A percentile compares a stretch with the other conserved stretches of the same genome.
Evolutionary conservation across 2,329 filamentous ascomycete genomes (phyloP).

Genomic region (Nectriaceae sp.): DNA sequence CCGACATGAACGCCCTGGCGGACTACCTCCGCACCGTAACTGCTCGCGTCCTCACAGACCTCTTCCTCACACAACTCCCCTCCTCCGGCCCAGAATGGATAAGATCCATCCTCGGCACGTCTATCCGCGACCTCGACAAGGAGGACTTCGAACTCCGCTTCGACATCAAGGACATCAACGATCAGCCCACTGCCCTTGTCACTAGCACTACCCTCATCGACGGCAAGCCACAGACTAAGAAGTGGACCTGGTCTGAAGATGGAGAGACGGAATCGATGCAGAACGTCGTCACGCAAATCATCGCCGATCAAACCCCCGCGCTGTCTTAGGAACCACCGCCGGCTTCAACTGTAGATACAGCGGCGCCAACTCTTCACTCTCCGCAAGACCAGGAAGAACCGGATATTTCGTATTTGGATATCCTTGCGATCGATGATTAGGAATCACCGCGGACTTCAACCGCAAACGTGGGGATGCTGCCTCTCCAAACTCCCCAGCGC

Average conservation of each 20-base stretch:
- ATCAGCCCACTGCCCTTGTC: slow-evolving; percentile 22
- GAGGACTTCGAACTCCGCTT: slow-evolving; percentile 36
- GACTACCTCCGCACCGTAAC: slow-evolving; percentile 49
- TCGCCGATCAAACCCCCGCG: slow-evolving; percentile 13
- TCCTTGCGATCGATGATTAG: no score
- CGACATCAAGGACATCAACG: slow-evolving; percentile 24
- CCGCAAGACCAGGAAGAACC: no score
- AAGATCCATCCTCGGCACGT: slow-evolving; percentile 34
- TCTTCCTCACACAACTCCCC: slow-evolving; percentile 28
- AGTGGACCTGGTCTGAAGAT: slow-evolving; percentile 34
- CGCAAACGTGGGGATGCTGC: no score
- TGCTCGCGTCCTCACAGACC: slow-evolving; percentile 41
- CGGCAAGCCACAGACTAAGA: slow-evolving; percentile 14
- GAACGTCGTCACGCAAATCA: slow-evolving; percentile 21
- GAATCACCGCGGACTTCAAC: no score
- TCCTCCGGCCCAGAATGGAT: slow-evolving; percentile 22
- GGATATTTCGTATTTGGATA: no score
- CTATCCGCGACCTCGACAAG: slow-evolving; percentile 31
- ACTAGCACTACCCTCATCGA: slow-evolving; percentile 19
- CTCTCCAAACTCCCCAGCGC: no score
- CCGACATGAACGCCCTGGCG: slow-evolving; percentile 44
- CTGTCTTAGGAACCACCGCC: no score
- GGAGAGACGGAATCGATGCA: slow-evolving; percentile 20
- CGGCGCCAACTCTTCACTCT: no score
- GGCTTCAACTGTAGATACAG: no score